A percentile compares a stretch with the other conserved stretches of the same genome.
phyloP scores from a whole-genome alignment of 768 basidiomycete species.

The Mycena floridula region DNA sequence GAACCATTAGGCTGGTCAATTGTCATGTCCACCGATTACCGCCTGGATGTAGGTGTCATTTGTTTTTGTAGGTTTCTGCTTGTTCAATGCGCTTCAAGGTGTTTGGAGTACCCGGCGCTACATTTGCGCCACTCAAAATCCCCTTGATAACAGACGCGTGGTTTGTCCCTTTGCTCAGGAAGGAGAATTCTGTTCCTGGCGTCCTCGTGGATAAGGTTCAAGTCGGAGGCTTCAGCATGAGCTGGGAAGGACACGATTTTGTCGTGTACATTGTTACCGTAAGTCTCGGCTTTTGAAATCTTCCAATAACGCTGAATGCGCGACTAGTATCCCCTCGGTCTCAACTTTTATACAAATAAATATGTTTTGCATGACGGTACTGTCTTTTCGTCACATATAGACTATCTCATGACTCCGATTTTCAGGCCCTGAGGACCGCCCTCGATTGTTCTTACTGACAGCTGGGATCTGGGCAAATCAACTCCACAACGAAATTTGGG shows the following conservation, averaged over 20 bases:
- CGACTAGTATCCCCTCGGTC: slow-evolving; percentile 25
- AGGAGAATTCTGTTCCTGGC: slow-evolving; percentile 39
- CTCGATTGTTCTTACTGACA: slow-evolving; percentile 45
- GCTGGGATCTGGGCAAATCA: slow-evolving; percentile 46
- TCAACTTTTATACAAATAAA: slow-evolving; percentile 22
- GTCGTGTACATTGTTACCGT: slow-evolving; percentile 48
- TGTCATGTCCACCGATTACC: slow-evolving; percentile 42
- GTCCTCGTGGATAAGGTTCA: slow-evolving; percentile 43
- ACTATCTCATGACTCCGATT: neutral
- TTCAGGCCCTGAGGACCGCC: slow-evolving; percentile 39
- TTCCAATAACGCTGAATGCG: neutral
- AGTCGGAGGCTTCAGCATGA: slow-evolving; percentile 47
- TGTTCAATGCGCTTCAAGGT: too few relatives aligned
- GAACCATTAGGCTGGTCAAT: too few relatives aligned
- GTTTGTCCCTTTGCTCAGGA: slow-evolving; percentile 45
- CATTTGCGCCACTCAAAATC: slow-evolving; percentile 37
- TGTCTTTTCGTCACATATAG: neutral
- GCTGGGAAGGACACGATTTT: slow-evolving; percentile 61
- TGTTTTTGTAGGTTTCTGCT: too few relatives aligned
- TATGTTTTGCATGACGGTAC: slow-evolving; percentile 61
- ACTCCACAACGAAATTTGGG: slow-evolving; percentile 68
- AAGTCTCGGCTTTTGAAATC: slow-evolving; percentile 9
- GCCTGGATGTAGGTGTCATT: too few relatives aligned
- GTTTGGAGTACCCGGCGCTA: slow-evolving; percentile 44
- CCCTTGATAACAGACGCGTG: slow-evolving; percentile 42